Evolutionary conservation across 208 protist species (phyloP).

Genomic region (Tritrichomonas foetus): DNA sequence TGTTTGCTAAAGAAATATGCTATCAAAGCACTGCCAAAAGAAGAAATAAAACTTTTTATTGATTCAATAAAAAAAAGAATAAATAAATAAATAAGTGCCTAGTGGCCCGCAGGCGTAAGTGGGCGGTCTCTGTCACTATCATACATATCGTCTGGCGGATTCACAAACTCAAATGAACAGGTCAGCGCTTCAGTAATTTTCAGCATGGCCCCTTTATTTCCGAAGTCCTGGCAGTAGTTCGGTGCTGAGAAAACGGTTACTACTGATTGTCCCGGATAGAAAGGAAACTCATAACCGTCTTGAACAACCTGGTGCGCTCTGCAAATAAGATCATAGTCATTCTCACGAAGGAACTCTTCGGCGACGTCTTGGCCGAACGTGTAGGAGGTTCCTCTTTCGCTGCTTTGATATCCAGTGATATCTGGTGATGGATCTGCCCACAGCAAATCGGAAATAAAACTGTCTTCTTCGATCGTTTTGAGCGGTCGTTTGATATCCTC

Average conservation of each 20-base stretch:
- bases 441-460: conserved; percentile 95
- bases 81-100: too few species aligned
- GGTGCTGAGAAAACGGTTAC: conserved; percentile 98
- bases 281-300: conserved; percentile 84
- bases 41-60: too few species aligned
- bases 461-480: conserved; percentile 62
- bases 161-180: conserved; percentile 59
- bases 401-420: conserved; percentile 86
- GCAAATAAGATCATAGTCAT: conserved; percentile 98
- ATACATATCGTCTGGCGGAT: neutral
- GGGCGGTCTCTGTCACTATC: neutral
- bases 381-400: conserved; percentile 93
- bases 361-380: conserved; percentile 96
- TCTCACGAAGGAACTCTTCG: conserved; percentile 88
- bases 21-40: too few species aligned
- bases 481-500: conserved; percentile 85
- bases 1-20: too few species aligned
- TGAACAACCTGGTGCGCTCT: conserved; percentile 88
- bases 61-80: too few species aligned
- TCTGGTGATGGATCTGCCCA: conserved; percentile 95
- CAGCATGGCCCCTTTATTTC: conserved; percentile 95
- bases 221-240: conserved; percentile 99
- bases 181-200: conserved; percentile 61
- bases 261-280: conserved; percentile 91
- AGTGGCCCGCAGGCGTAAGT: neutral